phyloP scores from a whole-genome alignment of 306 rosid genomes.

The Acacia confusa region DNA sequence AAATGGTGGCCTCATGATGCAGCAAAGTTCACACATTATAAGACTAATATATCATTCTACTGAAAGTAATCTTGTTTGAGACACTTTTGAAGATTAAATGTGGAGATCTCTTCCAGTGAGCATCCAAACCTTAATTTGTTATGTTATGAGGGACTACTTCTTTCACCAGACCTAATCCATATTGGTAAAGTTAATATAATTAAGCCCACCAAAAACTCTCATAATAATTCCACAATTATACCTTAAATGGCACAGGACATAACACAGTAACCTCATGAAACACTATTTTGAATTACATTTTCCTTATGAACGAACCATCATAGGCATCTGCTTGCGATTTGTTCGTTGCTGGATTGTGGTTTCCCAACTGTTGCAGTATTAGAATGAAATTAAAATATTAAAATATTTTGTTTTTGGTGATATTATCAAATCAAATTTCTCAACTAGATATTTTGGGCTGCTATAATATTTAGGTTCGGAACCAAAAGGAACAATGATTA shows the following conservation, averaged over 20 bases:
- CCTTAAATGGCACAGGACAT: neutral
- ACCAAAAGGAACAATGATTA: neutral
- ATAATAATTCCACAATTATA: neutral
- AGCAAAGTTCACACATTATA: neutral
- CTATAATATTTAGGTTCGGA: no score
- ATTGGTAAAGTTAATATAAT: neutral
- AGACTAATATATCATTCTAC: no score
- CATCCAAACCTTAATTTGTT: no score
- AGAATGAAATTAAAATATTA: neutral
- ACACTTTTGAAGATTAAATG: no score
- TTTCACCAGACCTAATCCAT: no score
- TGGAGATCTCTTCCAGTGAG: no score
- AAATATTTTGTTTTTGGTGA: no score
- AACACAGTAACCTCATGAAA: neutral
- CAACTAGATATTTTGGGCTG: no score
- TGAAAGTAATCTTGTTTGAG: no score
- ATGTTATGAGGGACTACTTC: no score
- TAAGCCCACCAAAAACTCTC: neutral
- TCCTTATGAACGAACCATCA: neutral
- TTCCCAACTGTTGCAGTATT: neutral
- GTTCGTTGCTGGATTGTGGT: neutral
- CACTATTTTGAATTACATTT: neutral
- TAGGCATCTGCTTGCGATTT: neutral
- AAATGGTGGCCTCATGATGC: neutral
- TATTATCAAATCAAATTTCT: no score